Evolutionary conservation across 1,284 basidiomycete genomes (phyloP).

Genomic region (Apiotrichum sp.): DNA sequence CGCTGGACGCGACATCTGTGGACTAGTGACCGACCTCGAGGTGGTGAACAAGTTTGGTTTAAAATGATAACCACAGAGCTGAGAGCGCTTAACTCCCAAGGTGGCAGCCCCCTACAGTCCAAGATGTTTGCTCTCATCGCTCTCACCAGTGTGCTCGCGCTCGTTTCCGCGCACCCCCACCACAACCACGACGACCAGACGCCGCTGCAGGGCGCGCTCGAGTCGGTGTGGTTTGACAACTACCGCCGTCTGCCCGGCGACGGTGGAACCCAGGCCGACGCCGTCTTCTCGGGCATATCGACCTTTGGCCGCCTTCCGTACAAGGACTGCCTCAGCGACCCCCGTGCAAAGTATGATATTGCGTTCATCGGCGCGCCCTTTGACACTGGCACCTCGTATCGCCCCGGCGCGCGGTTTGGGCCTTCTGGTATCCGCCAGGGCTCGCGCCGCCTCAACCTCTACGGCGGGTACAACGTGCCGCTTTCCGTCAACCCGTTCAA

Average conservation of each 20-base stretch:
- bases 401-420: constrained; percentile 64
- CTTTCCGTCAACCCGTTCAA: constrained; percentile 29
- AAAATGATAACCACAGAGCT: no score
- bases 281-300: constrained; percentile 34
- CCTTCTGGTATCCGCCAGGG: constrained; percentile 64
- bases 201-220: constrained; percentile 1
- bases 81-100: no score
- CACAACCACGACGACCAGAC: neutral
- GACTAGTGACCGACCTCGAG: no score
- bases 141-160: neutral
- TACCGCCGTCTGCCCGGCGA: constrained; percentile 4
- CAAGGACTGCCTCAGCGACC: constrained; percentile 31
- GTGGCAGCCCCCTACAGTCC: neutral
- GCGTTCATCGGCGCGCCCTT: constrained; percentile 72
- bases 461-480: constrained; percentile 33
- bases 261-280: constrained; percentile 4
- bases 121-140: neutral
- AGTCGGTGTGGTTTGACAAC: constrained; percentile 4
- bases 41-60: no score
- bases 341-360: constrained; percentile 38
- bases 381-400: constrained; percentile 49
- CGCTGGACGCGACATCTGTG: no score
- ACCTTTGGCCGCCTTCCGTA: constrained; percentile 43
- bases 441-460: constrained; percentile 13
- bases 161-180: neutral